These are phyloP conservation scores for Monilinia fructigena DNA, from an alignment of 2,329 filamentous ascomycete species.

Conservation along the genomic window DNA sequence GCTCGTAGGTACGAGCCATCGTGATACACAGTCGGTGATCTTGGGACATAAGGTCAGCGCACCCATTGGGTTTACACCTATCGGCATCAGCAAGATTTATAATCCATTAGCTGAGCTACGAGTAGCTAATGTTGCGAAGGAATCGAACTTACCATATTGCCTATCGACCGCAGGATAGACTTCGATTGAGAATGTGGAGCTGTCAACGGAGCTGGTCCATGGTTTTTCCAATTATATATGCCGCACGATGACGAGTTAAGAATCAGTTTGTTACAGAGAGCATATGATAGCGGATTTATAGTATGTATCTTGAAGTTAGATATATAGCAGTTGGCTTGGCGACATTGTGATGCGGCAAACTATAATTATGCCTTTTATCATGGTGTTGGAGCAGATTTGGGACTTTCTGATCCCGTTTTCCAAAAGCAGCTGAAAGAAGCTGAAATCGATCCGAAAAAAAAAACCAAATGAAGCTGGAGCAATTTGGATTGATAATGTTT, in stretches of 20 bases:
- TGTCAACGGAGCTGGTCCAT: slow-evolving; percentile 52
- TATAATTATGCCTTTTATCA: slow-evolving; percentile 64
- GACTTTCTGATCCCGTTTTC: slow-evolving; percentile 59
- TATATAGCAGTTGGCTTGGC: slow-evolving; percentile 63
- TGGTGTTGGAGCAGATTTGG: slow-evolving; percentile 57
- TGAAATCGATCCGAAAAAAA: slow-evolving; percentile 52
- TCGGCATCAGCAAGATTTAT: slow-evolving; percentile 67
- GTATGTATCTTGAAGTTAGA: slow-evolving; percentile 61
- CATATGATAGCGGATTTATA: slow-evolving; percentile 53
- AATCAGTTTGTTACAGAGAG: slow-evolving; percentile 54
- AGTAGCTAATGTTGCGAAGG: slow-evolving; percentile 57
- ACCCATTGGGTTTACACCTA: slow-evolving; percentile 63
- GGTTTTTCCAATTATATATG: slow-evolving; percentile 65
- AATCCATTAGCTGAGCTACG: slow-evolving; percentile 56
- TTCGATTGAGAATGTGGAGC: slow-evolving; percentile 55
- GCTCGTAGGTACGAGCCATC: slow-evolving; percentile 56
- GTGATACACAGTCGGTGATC: slow-evolving; percentile 56
- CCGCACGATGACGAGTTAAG: slow-evolving; percentile 61
- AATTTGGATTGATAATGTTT: slow-evolving; percentile 63
- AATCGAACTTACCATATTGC: slow-evolving; percentile 58
- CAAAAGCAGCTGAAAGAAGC: slow-evolving; percentile 50
- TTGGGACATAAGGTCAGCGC: slow-evolving; percentile 60
- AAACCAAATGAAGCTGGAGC: slow-evolving; percentile 54
- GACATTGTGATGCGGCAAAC: slow-evolving; percentile 55
- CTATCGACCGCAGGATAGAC: slow-evolving; percentile 54